Evolutionary conservation across 257 asterid species (phyloP).

Genomic region (Echites panduratus): DNA sequence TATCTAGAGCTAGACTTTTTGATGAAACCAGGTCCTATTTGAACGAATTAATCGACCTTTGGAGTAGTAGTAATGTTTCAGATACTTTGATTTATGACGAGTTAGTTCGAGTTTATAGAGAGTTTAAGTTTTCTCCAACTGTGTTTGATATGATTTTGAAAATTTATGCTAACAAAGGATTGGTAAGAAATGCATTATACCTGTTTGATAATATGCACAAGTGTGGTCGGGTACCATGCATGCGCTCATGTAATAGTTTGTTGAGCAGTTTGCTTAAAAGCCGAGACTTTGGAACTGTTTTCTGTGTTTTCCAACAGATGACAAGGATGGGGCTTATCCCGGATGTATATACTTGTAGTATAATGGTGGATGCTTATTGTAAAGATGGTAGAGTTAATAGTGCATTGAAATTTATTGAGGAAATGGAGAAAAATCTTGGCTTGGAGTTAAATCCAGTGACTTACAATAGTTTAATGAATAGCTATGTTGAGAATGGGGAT

Average conservation of each 20-base stretch:
- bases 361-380: slow-evolving; percentile 75
- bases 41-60: slow-evolving; percentile 43
- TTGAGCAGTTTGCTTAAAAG: slow-evolving; percentile 59
- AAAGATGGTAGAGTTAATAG: slow-evolving; percentile 55
- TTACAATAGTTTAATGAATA: slow-evolving; percentile 77
- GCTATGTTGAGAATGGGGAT: slow-evolving; percentile 58
- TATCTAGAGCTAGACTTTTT: slow-evolving; percentile 61
- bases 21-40: slow-evolving; percentile 50
- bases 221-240: slow-evolving; percentile 64
- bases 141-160: slow-evolving; percentile 77
- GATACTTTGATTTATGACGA: slow-evolving; percentile 39
- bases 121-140: slow-evolving; percentile 55
- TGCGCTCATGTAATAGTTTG: slow-evolving; percentile 76
- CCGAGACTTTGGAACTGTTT: slow-evolving; percentile 39
- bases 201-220: slow-evolving; percentile 83
- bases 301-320: slow-evolving; percentile 70
- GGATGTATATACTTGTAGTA: slow-evolving; percentile 68
- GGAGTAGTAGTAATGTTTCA: slow-evolving; percentile 21
- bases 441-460: slow-evolving; percentile 60
- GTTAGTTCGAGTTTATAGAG: slow-evolving; percentile 47
- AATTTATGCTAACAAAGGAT: slow-evolving; percentile 51
- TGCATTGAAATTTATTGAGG: slow-evolving; percentile 57
- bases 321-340: slow-evolving; percentile 57
- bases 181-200: slow-evolving; percentile 57
- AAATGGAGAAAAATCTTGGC: slow-evolving; percentile 44